Conservation (phyloP, 2,329 filamentous ascomycete genomes). For the Colletotrichum aenigma region DNA sequence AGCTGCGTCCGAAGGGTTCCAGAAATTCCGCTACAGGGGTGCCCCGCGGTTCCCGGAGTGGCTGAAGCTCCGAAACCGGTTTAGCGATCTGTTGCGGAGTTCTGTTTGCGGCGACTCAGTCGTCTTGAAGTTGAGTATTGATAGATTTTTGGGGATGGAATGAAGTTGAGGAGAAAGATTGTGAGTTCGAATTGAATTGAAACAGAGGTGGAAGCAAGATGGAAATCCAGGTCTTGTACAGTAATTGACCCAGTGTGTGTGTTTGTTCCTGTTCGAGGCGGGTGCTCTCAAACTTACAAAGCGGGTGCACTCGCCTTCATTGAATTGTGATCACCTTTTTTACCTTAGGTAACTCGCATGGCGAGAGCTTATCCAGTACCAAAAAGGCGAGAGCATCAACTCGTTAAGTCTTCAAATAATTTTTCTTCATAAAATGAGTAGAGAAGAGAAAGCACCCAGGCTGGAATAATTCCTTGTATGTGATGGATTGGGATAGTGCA, state of each 20-base stretch:
- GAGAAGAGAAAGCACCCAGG: too few species aligned
- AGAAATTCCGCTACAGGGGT: slow-evolving; percentile 4
- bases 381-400: background rate
- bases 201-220: background rate
- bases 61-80: slow-evolving; percentile 7
- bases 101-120: background rate
- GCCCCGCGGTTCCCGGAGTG: background rate
- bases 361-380: background rate
- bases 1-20: slow-evolving; percentile 5
- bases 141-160: background rate
- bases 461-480: fast-evolving
- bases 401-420: too few species aligned
- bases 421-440: too few species aligned
- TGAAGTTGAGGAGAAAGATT: background rate
- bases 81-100: background rate
- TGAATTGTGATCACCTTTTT: background rate
- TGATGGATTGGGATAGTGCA: background rate
- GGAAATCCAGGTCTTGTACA: background rate
- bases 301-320: background rate
- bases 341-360: background rate
- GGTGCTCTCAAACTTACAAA: background rate
- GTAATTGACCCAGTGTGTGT: background rate
- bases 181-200: too few species aligned
- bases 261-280: background rate
- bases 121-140: background rate